phyloP scores from a whole-genome alignment of 495 filamentous ascomycete species.

The Pyrenopolyporus hunteri region DNA sequence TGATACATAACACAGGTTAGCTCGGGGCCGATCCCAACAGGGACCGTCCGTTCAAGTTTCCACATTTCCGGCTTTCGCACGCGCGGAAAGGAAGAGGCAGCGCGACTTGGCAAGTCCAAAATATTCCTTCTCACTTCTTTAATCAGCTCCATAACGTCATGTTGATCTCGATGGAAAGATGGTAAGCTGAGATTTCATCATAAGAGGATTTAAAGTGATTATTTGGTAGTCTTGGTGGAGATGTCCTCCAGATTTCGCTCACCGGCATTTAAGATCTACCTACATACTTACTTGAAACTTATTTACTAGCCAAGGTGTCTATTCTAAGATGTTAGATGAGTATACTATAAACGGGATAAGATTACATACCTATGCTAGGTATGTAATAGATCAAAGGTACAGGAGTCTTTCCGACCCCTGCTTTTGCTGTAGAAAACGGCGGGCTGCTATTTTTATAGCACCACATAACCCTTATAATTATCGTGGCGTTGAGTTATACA shows the following conservation, averaged over 20 bases:
- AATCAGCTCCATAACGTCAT: slow-evolving; percentile 23
- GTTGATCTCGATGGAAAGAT: neutral
- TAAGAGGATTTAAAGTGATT: slow-evolving; percentile 1
- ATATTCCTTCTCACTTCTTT: slow-evolving; percentile 16
- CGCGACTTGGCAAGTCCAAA: slow-evolving; percentile 24
- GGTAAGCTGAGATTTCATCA: slow-evolving; percentile 5
- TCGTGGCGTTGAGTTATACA: too few species aligned
- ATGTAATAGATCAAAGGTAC: too few species aligned
- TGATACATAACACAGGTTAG: neutral
- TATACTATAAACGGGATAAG: too few species aligned
- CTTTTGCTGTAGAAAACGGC: too few species aligned
- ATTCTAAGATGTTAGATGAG: too few species aligned
- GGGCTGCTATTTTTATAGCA: too few species aligned
- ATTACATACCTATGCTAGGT: too few species aligned
- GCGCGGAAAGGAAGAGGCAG: slow-evolving; percentile 3
- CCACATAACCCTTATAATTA: too few species aligned
- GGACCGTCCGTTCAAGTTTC: slow-evolving; percentile 2
- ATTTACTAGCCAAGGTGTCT: too few species aligned
- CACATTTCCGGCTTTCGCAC: slow-evolving; percentile 17
- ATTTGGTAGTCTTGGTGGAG: neutral
- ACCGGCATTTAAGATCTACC: neutral
- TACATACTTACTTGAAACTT: too few species aligned
- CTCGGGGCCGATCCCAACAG: neutral
- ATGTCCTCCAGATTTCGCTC: neutral
- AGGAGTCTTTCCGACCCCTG: too few species aligned